phyloP scores from a whole-genome alignment of 23 red algal species.

The Gracilaria gracilis region DNA sequence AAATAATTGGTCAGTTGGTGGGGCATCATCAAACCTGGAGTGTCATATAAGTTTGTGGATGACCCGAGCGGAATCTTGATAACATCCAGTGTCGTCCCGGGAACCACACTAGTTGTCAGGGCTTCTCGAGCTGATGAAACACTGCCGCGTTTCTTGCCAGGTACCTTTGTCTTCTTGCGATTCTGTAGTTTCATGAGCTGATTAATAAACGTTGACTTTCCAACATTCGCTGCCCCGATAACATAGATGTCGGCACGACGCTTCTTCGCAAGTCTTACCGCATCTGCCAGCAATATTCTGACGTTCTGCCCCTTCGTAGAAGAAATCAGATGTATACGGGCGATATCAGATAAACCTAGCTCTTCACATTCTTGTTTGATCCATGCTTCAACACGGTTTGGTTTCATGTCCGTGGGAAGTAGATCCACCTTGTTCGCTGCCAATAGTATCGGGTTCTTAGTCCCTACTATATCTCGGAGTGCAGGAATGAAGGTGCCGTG shows the following conservation, averaged over 20 bases:
- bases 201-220: constrained; percentile 97
- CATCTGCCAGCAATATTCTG: constrained; percentile 66
- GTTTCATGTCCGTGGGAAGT: constrained; percentile 80
- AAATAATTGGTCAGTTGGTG: constrained; percentile 89
- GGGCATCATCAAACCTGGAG: constrained; percentile 91
- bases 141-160: neutral
- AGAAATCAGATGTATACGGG: constrained; percentile 80
- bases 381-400: constrained; percentile 78
- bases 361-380: constrained; percentile 68
- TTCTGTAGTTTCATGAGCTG: constrained; percentile 51
- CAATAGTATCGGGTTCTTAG: constrained; percentile 78
- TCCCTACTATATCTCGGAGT: constrained; percentile 70
- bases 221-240: constrained; percentile 96
- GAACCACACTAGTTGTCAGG: constrained; percentile 89
- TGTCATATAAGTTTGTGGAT: constrained; percentile 81
- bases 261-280: constrained; percentile 45
- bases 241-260: constrained; percentile 83
- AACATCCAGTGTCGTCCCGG: constrained; percentile 93
- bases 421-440: constrained; percentile 93
- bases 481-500: constrained; percentile 82
- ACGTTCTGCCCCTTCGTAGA: constrained; percentile 78
- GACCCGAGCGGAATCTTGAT: constrained; percentile 82
- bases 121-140: neutral
- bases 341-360: constrained; percentile 58
- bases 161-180: neutral